phyloP scores from a whole-genome alignment of 2,329 filamentous ascomycete genomes.

The Ascochyta clinopodiicola region DNA sequence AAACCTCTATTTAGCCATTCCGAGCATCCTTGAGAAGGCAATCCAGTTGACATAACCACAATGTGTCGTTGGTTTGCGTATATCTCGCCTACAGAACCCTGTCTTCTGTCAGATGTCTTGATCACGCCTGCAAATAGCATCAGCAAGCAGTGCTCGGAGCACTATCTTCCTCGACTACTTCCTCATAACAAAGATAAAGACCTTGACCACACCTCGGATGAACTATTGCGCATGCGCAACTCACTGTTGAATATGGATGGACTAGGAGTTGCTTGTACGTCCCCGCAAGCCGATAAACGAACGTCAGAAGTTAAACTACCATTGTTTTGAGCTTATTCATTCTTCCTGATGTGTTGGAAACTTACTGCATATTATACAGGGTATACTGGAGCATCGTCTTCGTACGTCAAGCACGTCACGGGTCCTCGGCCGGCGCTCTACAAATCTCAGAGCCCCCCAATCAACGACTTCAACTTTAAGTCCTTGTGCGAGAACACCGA shows the following conservation, averaged over 20 bases:
- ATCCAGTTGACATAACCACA: background rate
- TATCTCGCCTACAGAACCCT: conserved; percentile 59
- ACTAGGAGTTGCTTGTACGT: conserved; percentile 58
- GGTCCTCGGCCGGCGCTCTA: conserved; percentile 58
- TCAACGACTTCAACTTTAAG: conserved; percentile 62
- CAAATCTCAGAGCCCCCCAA: conserved; percentile 59
- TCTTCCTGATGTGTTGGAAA: background rate
- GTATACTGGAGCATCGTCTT: conserved; percentile 57
- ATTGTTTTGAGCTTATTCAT: too few relatives aligned
- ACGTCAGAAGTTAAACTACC: background rate
- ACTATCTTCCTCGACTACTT: conserved; percentile 61
- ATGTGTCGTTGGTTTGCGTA: conserved; percentile 65
- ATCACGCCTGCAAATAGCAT: conserved; percentile 52
- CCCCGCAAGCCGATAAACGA: background rate
- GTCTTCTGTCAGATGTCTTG: conserved; percentile 62
- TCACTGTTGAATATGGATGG: conserved; percentile 63
- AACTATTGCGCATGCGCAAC: conserved; percentile 58
- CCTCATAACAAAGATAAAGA: conserved; percentile 53
- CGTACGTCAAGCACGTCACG: conserved; percentile 46
- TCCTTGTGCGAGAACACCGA: conserved; percentile 60
- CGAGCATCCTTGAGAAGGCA: too few relatives aligned
- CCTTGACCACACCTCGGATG: conserved; percentile 49
- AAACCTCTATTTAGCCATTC: too few relatives aligned
- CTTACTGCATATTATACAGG: conserved; percentile 19
- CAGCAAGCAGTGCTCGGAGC: conserved; percentile 52